Percentiles rank a stretch among this genome's conserved stretches.
Evolutionary conservation across 129 eudicot species (phyloP).

Genomic region (Centaurea solstitialis): DNA sequence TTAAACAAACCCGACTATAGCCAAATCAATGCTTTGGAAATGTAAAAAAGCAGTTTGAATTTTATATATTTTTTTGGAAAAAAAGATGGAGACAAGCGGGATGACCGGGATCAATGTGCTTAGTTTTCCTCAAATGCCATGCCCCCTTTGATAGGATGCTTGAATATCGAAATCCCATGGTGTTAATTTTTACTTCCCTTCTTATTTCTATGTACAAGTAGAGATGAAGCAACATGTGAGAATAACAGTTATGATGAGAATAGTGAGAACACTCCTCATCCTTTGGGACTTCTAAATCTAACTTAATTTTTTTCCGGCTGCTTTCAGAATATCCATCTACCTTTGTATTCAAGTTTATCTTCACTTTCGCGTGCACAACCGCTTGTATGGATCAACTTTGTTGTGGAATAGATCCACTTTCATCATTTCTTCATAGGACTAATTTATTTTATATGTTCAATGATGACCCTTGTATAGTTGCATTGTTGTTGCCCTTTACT

Average conservation of each 20-base stretch:
- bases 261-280: too few relatives aligned
- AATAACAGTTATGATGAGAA: too few relatives aligned
- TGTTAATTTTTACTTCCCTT: background rate
- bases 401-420: slow-evolving; percentile 15
- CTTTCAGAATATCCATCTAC: too few relatives aligned
- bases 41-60: background rate
- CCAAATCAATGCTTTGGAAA: background rate
- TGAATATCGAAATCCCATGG: background rate
- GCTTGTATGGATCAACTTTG: background rate
- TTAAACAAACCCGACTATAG: background rate
- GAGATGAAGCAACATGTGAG: too few relatives aligned
- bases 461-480: slow-evolving; percentile 26
- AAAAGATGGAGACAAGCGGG: background rate
- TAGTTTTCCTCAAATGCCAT: background rate
- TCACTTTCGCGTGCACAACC: background rate
- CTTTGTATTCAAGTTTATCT: background rate
- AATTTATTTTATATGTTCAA: slow-evolving; percentile 7
- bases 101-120: background rate
- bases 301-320: too few relatives aligned
- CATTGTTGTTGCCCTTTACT: slow-evolving; percentile 13
- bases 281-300: too few relatives aligned
- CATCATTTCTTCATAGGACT: slow-evolving; percentile 3
- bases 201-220: background rate
- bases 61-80: too few relatives aligned
- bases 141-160: background rate